These are phyloP conservation scores for Fusarium pilosicola DNA, from an alignment of 2,329 filamentous ascomycete species.

Conservation along the genomic window DNA sequence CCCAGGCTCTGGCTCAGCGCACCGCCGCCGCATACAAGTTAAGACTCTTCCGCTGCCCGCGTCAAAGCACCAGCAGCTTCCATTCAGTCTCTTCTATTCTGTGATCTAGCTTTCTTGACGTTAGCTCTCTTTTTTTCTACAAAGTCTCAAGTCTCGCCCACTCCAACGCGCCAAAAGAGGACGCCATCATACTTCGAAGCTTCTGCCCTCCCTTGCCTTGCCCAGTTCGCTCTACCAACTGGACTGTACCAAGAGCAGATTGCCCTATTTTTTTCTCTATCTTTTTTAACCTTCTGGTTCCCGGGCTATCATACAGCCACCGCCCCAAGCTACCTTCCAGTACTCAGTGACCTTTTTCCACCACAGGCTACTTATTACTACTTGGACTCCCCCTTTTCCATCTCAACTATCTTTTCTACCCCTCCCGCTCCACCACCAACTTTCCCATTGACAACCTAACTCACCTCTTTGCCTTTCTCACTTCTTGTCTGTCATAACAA, in stretches of 20 bases:
- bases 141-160: conserved; percentile 38
- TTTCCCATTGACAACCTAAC: conserved; percentile 42
- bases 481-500: conserved; percentile 30
- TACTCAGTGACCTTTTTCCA: background rate
- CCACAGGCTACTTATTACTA: conserved; percentile 41
- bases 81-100: conserved; percentile 17
- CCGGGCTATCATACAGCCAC: conserved; percentile 14
- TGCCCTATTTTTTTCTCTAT: conserved; percentile 31
- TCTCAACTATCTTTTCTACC: conserved; percentile 38
- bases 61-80: conserved; percentile 3
- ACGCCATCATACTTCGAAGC: conserved; percentile 35
- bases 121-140: conserved; percentile 29
- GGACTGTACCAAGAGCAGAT: conserved; percentile 20
- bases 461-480: conserved; percentile 37
- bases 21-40: conserved; percentile 27
- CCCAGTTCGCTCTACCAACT: conserved; percentile 8
- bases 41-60: conserved; percentile 33
- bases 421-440: conserved; percentile 44
- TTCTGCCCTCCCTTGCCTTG: conserved; percentile 34
- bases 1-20: conserved; percentile 26
- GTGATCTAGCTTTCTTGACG: conserved; percentile 36
- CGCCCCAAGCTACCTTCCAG: conserved; percentile 4
- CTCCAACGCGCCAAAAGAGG: conserved; percentile 26
- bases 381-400: conserved; percentile 40
- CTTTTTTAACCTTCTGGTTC: conserved; percentile 31